These are phyloP conservation scores for Phialocephala subalpina DNA, from an alignment of 2,329 filamentous ascomycete genomes.

Conservation along the genomic window DNA sequence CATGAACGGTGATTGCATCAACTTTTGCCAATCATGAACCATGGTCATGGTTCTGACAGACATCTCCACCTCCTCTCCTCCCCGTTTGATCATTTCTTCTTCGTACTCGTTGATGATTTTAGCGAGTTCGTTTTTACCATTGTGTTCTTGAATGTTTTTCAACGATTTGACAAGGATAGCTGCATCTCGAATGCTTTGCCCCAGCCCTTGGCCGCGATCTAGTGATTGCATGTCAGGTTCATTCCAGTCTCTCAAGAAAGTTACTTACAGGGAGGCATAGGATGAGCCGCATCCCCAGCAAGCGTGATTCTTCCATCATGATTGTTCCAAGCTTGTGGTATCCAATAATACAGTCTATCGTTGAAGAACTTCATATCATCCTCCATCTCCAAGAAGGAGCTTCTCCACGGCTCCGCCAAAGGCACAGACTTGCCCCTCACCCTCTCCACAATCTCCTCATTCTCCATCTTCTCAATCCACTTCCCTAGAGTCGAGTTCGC, in stretches of 20 bases:
- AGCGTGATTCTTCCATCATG: constrained; percentile 28
- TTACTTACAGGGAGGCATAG: background rate
- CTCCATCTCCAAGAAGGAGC: constrained; percentile 3
- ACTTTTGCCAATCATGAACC: constrained; percentile 10
- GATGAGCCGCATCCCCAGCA: constrained; percentile 2
- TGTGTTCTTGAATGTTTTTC: background rate
- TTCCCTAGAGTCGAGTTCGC: constrained; percentile 13
- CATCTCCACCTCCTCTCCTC: constrained; percentile 4
- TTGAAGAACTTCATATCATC: constrained; percentile 9
- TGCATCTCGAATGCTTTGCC: constrained; percentile 7
- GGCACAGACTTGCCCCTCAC: background rate
- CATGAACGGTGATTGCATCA: constrained; percentile 13
- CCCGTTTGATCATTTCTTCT: constrained; percentile 6
- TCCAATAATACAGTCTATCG: constrained; percentile 36
- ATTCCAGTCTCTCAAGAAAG: background rate
- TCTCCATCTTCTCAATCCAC: background rate
- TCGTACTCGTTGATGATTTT: background rate
- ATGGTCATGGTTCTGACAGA: background rate
- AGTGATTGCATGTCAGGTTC: background rate
- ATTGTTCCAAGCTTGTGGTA: constrained; percentile 42
- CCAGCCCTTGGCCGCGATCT: constrained; percentile 1
- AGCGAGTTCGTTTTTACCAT: background rate
- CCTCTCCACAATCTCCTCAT: background rate
- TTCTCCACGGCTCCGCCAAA: constrained; percentile 12
- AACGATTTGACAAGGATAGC: constrained; percentile 1